Evolutionary conservation across 169 alveolate genomes (phyloP), one percentile per base, ranked within the genome.

Genomic region (Babesia ovata): DNA sequence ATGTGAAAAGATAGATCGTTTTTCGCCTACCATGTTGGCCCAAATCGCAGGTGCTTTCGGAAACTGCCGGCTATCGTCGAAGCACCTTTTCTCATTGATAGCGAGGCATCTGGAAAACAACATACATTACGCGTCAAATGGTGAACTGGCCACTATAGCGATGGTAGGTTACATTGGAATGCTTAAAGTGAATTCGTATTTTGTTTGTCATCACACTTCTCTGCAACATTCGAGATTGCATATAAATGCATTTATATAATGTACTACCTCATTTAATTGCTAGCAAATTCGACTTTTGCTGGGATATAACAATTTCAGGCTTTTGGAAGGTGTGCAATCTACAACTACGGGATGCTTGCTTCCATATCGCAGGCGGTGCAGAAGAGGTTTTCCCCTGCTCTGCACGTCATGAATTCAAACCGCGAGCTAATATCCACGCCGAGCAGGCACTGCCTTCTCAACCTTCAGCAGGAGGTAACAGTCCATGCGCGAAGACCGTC

Each of bases 11-110:
- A 36, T 88, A 50, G 70, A 63, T 44, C 33, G 63, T n/a, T 91
- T 86, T 65, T 59, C 87, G 22, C 93, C 94, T 49, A 45, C 74
- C n/a, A 95, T 91, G 66, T 65, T 92, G 57, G 82, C 82, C 39
- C 60, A 63, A 33, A 76, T 91, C 53, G 88, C 91, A 17, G 58
- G 50, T 11, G 91, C 92, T 19, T 89, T 77, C 57, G 89, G 93
- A 9, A 39, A 36, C 33, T 87, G 92, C 45, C 39, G 90, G 29
- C 71, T 92, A 29, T 93, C 87, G 57, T 90, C 90, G 53, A 92
- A 90, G 82, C 50, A 84, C 59, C 82, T 92, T 12, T 91, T 92
- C 61, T 67, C 82, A 29, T 61, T 44, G 33, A 58, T 88, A 10
- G 49, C 92, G n/a, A 86, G 53, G 45, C 54, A 57, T 44, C 59